Percentiles rank a stretch among this genome's conserved stretches.
Conservation (phyloP, 768 basidiomycete genomes). For the Collybia mongolica region DNA sequence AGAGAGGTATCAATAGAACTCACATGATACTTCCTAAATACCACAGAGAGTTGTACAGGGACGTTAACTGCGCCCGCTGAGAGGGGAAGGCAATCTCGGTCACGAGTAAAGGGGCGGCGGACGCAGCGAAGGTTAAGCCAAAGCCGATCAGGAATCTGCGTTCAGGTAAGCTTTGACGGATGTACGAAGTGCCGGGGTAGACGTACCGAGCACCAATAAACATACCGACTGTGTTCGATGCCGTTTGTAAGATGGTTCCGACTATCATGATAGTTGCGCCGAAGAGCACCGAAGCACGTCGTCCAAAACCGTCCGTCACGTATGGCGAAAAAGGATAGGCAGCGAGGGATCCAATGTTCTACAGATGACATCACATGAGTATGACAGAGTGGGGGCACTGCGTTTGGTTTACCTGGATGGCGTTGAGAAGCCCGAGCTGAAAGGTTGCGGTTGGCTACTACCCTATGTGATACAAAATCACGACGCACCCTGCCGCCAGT, state of each 20-base stretch:
- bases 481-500: constrained; percentile 34
- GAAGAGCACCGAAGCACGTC: constrained; percentile 54
- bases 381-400: not conserved
- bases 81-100: constrained; percentile 74
- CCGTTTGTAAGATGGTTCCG: constrained; percentile 58
- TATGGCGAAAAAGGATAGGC: constrained; percentile 65
- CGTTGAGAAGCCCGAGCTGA: constrained; percentile 55
- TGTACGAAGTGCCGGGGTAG: not conserved
- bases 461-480: not conserved
- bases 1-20: constrained; percentile 13
- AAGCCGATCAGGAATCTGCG: constrained; percentile 60
- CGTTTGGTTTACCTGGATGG: constrained; percentile 47
- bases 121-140: constrained; percentile 63
- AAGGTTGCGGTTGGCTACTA: not conserved
- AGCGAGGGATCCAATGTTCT: constrained; percentile 62
- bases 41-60: constrained; percentile 74
- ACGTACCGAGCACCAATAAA: constrained; percentile 61
- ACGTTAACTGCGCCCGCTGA: constrained; percentile 70
- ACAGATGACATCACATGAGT: not conserved
- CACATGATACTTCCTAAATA: constrained; percentile 70
- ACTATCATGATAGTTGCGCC: constrained; percentile 60
- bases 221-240: constrained; percentile 57
- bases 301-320: constrained; percentile 60
- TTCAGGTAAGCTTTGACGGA: no score
- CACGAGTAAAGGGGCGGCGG: constrained; percentile 72